Base-by-base conservation (phyloP, 305 asterid species). In the Striga hermonthica region DNA sequence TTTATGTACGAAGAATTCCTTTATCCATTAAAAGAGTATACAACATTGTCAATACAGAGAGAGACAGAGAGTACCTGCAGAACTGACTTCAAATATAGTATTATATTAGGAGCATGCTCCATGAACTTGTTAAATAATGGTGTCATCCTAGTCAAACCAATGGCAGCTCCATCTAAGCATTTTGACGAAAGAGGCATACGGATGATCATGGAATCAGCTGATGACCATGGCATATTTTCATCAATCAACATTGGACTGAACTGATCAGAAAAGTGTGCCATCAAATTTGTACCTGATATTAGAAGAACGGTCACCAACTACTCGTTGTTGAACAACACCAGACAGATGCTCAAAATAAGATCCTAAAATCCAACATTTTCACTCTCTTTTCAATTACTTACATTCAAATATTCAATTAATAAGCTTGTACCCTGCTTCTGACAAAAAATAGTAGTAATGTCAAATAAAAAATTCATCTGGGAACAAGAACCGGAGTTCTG, bases 181-280 rank as follows among this genome's bases (percentile, higher is more conserved):
- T 84, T 82, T 11, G 88, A 69, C 68, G 97, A 91, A 78, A 91
- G 86, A 50, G 98, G 98, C 81, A 91, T 77, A 69, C 98, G 98
- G 79, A 91, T 82, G 47, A 89, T 74, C 57, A 91, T 91, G 72
- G 86, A 82, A 74, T 85, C 81, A 57, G 85, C 75, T 65, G 78
- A 72, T 34, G 88, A 85, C 97, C 95, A 87, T 13, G 86, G 86
- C 81, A 84, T 80, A 49, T 70, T 82, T 74, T 82, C 86, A 74
- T 81, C 82, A 66, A 87, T 69, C 79, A 91, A 72, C 89, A 91
- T 80, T 66, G 97, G 92, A 71, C 77, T 83, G 82, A 91, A 91
- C 77, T 91, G 98, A 75, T 91, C 98, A 76, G 59, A 83, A 76
- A 91, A 91, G 11, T 86, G 83, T 77, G 84, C 93, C 0, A 76